Evolutionary conservation across 768 basidiomycete species (phyloP), one percentile per base, ranked within the genome.

Genomic region (Hygrophoropsis aurantiaca): DNA sequence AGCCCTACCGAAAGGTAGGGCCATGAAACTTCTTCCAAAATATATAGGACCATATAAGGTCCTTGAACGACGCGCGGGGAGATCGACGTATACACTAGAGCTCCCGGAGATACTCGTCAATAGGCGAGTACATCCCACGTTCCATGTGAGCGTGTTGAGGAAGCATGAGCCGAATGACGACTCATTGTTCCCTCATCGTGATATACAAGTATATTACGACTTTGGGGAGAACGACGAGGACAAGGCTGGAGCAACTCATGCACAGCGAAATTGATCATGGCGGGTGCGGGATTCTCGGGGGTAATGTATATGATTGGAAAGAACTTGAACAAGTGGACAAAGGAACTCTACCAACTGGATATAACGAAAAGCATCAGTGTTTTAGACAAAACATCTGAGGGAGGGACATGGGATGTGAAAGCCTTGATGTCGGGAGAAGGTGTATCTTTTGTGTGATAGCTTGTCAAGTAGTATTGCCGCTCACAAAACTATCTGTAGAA

Each of bases 101-200:
- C 41, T 72, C 10, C 65, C 66, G 2, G 4, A 49, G 0, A 60
- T 62, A 9, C 40, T 73, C 4, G 55, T 51, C n/a, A 36, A 52
- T 11, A 42, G 59, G 2, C 54, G 66, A 1, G 53, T 72, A 1
- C 65, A 68, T 47, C 48, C 55, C 4, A 54, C 49, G 3, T 72
- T 73, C 40, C 71, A 73, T 45, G 59, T 67, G 0, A 58, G 54
- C 8, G 44, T 67, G 4, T 56, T 72, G 1, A 44, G 62, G 0
- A 55, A 60, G 15, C 69, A 73, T 37, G 39, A 52, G 2, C 64
- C 65, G 0, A 72, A 70, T 43, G 66, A 71, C 44, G 65, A 72
- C 42, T 13, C 59, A 2, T 30, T 45, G 20, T 68, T 69, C 43
- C 62, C 66, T n/a, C n/a, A n/a, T n/a, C n/a, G n/a, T n/a, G n/a